Evolutionary conservation across 352 stramenopile species (phyloP).

Genomic region (Phytophthora capsici): DNA sequence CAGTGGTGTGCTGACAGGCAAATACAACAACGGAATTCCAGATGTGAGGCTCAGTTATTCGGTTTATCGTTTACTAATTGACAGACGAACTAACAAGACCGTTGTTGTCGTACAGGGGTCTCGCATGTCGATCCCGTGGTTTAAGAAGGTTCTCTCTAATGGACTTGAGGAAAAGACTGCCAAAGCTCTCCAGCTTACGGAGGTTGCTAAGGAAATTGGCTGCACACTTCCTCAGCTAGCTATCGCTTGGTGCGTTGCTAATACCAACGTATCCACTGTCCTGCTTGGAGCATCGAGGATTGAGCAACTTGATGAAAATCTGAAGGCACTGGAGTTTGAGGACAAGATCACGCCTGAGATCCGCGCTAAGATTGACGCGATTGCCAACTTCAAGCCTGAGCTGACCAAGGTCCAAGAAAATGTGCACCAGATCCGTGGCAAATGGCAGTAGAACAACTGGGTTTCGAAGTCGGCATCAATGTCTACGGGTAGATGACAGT

Average conservation of each 20-base stretch:
- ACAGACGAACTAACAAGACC: no score
- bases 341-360: conserved; percentile 65
- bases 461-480: not conserved
- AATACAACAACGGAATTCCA: conserved; percentile 66
- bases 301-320: conserved; percentile 65
- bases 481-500: no score
- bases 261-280: conserved; percentile 63
- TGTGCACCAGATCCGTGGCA: conserved; percentile 41
- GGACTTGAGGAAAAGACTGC: conserved; percentile 42
- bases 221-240: conserved; percentile 60
- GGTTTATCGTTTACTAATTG: not conserved
- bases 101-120: conserved; percentile 35
- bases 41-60: conserved; percentile 6
- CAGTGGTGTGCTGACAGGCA: conserved; percentile 69
- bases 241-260: conserved; percentile 63
- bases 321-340: conserved; percentile 51
- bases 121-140: conserved; percentile 48
- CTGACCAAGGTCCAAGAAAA: conserved; percentile 38
- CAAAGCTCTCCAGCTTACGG: conserved; percentile 40
- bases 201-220: conserved; percentile 51
- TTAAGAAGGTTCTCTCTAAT: conserved; percentile 41
- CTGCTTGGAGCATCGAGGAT: conserved; percentile 62
- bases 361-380: conserved; percentile 60
- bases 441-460: conserved; percentile 31
- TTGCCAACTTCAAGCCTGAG: conserved; percentile 51